Conservation (phyloP, 2,329 filamentous ascomycete genomes). For the Lachnellula cervina region DNA sequence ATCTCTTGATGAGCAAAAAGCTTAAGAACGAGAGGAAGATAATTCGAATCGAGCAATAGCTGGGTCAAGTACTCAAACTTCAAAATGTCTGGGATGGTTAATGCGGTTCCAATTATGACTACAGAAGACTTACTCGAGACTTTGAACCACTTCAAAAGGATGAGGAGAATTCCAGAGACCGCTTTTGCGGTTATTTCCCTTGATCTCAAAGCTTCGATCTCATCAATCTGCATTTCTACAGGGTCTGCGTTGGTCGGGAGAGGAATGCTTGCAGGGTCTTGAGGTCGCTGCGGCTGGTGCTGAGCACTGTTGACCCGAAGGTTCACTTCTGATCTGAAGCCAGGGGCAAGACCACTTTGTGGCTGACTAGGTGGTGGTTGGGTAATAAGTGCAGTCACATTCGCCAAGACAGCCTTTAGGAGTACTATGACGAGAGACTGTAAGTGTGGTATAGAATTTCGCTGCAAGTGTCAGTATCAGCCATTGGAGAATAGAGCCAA, state of each 20-base stretch:
- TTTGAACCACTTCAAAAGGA: constrained; percentile 96
- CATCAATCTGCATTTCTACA: constrained; percentile 58
- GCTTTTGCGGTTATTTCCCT: constrained; percentile 89
- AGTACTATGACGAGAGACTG: constrained; percentile 92
- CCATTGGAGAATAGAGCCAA: neutral
- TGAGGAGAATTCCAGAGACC: constrained; percentile 78
- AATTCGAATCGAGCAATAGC: constrained; percentile 89
- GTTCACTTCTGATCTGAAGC: constrained; percentile 26
- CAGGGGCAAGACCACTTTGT: constrained; percentile 18
- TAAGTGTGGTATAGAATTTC: constrained; percentile 72
- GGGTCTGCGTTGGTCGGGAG: constrained; percentile 24
- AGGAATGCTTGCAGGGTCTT: constrained; percentile 27
- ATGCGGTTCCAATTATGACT: neutral
- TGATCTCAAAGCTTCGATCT: constrained; percentile 73
- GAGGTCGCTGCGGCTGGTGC: constrained; percentile 20
- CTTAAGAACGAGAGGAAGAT: constrained; percentile 86
- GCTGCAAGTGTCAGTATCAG: constrained; percentile 45
- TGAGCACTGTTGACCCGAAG: constrained; percentile 23
- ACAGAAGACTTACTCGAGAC: constrained; percentile 67
- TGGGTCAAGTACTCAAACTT: constrained; percentile 97
- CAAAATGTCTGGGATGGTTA: constrained; percentile 62
- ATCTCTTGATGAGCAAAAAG: constrained; percentile 92
- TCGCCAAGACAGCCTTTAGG: constrained; percentile 79
- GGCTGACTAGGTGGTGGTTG: constrained; percentile 37
- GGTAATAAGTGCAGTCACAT: constrained; percentile 80